phyloP scores from a whole-genome alignment of 805 yeast genomes.

The Candida argentea region DNA sequence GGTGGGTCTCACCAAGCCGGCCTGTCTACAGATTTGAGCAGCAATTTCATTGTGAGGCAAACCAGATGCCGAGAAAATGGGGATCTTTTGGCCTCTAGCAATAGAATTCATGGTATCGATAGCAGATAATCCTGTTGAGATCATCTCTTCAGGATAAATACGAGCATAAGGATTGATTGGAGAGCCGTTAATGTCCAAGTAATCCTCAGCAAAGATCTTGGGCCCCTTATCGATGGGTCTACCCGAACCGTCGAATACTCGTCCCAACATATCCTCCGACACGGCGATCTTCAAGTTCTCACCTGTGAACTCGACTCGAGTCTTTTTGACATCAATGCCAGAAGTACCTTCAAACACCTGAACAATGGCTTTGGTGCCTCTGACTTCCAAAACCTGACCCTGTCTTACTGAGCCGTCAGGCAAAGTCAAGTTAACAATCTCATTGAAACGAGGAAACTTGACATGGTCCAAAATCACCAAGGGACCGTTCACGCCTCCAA shows the following conservation, averaged over 20 bases:
- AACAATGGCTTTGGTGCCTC: slow-evolving; percentile 94
- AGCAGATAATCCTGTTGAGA: slow-evolving; percentile 96
- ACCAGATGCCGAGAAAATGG: slow-evolving; percentile 98
- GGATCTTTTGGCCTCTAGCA: slow-evolving; percentile 99
- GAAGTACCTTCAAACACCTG: slow-evolving; percentile 99
- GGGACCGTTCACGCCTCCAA: slow-evolving; percentile 98
- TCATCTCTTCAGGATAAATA: slow-evolving; percentile 99
- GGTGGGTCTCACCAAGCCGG: slow-evolving; percentile 97
- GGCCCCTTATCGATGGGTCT: slow-evolving; percentile 98
- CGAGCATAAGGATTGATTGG: slow-evolving; percentile 98
- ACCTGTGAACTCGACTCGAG: slow-evolving; percentile 96
- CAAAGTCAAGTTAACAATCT: slow-evolving; percentile 90
- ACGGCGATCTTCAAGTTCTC: slow-evolving; percentile 88
- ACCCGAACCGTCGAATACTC: slow-evolving; percentile 98
- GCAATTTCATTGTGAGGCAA: slow-evolving; percentile 99
- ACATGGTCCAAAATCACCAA: slow-evolving; percentile 59
- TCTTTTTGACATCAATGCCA: slow-evolving; percentile 96
- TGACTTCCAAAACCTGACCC: slow-evolving; percentile 96
- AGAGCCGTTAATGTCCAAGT: slow-evolving; percentile 95
- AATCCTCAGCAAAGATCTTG: slow-evolving; percentile 96
- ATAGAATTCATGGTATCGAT: slow-evolving; percentile 99
- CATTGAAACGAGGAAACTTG: slow-evolving; percentile 67
- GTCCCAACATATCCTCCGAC: slow-evolving; percentile 93
- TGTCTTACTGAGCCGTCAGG: slow-evolving; percentile 94
- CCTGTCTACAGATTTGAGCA: slow-evolving; percentile 99